Evolutionary conservation across 768 basidiomycete species (phyloP).

Genomic region (Pulveroboletus frians): DNA sequence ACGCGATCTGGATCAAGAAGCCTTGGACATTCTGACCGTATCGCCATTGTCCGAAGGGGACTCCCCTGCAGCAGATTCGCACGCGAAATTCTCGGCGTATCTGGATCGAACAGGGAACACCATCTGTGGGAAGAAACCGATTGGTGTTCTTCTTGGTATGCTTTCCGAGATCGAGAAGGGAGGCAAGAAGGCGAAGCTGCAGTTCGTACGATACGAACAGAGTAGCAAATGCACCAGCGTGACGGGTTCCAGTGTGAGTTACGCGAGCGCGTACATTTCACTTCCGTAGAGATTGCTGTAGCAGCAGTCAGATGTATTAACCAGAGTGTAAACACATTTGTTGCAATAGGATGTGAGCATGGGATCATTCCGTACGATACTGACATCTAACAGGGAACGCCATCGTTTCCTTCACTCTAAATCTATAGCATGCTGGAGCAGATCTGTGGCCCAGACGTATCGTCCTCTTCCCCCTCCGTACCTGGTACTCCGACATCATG

Average conservation of each 20-base stretch:
- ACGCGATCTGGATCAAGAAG: constrained; percentile 78
- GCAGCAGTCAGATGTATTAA: background rate
- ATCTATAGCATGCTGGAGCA: constrained; percentile 16
- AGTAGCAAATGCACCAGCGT: constrained; percentile 69
- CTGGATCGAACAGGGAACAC: constrained; percentile 81
- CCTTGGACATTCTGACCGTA: constrained; percentile 65
- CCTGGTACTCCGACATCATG: constrained; percentile 66
- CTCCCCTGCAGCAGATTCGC: constrained; percentile 48
- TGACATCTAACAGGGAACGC: background rate
- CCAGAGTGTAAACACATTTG: background rate
- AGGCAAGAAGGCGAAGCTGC: constrained; percentile 37
- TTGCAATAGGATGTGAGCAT: background rate
- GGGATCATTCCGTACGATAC: background rate
- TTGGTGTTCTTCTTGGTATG: constrained; percentile 85
- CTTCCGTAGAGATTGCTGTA: constrained; percentile 32
- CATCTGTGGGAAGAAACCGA: constrained; percentile 95
- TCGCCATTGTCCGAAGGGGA: constrained; percentile 41
- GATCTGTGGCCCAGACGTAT: constrained; percentile 50
- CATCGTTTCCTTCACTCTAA: background rate
- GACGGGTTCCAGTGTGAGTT: constrained; percentile 89
- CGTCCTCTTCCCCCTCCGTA: constrained; percentile 54
- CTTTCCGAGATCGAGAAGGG: constrained; percentile 52
- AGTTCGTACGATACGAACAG: constrained; percentile 93
- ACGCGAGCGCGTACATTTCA: constrained; percentile 83
- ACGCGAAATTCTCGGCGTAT: constrained; percentile 61